A percentile compares a stretch with the other conserved stretches of the same genome.
Conservation (phyloP, 257 asterid genomes). For the Solanum pimpinellifolium region DNA sequence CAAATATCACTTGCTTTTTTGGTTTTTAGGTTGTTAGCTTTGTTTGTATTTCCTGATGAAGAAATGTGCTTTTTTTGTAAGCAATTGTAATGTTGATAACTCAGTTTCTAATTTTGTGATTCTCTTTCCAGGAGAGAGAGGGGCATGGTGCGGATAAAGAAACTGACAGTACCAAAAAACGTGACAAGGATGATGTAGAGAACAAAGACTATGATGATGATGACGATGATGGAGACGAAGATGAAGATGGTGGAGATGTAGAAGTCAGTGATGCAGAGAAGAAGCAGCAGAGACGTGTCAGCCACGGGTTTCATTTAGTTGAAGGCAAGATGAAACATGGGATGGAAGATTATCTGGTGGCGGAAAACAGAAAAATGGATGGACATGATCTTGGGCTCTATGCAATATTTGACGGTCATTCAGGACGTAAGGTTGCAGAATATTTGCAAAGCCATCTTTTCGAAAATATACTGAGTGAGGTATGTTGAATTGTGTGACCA, state of each 20-base stretch:
- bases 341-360: slow-evolving; percentile 43
- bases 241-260: neutral
- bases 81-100: neutral
- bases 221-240: neutral
- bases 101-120: neutral
- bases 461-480: slow-evolving; percentile 30
- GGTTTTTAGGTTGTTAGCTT: neutral
- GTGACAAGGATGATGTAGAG: neutral
- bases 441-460: slow-evolving; percentile 34
- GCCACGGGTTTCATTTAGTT: slow-evolving; percentile 26
- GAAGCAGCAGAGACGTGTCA: neutral
- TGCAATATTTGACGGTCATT: slow-evolving; percentile 48
- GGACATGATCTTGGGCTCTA: slow-evolving; percentile 28
- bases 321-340: slow-evolving; percentile 43
- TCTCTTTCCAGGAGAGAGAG: neutral
- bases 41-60: neutral
- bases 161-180: neutral
- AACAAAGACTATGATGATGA: neutral
- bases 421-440: slow-evolving; percentile 29
- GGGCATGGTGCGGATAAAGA: neutral
- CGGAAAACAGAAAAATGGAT: slow-evolving; percentile 7
- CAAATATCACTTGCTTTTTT: neutral
- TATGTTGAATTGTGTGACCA: neutral
- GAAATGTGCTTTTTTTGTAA: neutral
- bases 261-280: neutral